Conservation (phyloP, 2,329 filamentous ascomycete genomes). For the Hymenoscyphus repandus region DNA sequence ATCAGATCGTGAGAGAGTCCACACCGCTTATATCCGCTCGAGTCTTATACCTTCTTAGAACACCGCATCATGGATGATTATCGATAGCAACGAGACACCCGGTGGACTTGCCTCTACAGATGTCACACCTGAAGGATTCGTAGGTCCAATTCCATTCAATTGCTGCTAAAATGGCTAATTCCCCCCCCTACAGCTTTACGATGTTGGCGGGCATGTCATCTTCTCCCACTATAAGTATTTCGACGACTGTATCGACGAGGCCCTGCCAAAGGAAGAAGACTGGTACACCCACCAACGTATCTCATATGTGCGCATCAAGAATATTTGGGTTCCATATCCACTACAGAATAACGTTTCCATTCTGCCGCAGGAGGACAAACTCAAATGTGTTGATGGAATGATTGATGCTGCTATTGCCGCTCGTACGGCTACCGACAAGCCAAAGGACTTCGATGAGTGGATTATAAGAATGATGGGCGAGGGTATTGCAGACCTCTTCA, state of each 20-base stretch:
- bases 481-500: constrained; percentile 91
- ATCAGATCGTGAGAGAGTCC: constrained; percentile 68
- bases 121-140: constrained; percentile 91
- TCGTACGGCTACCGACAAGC: constrained; percentile 84
- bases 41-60: constrained; percentile 49
- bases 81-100: constrained; percentile 86
- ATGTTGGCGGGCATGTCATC: constrained; percentile 60
- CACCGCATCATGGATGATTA: constrained; percentile 90
- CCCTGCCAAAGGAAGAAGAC: constrained; percentile 86
- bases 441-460: constrained; percentile 97
- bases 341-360: constrained; percentile 99
- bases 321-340: constrained; percentile 94
- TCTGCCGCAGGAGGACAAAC: constrained; percentile 95
- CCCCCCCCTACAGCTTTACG: constrained; percentile 67
- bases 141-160: constrained; percentile 49
- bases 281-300: constrained; percentile 98
- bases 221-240: constrained; percentile 92
- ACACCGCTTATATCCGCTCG: constrained; percentile 15
- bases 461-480: constrained; percentile 87
- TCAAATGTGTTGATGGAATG: constrained; percentile 88
- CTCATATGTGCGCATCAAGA: constrained; percentile 97
- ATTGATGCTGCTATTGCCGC: constrained; percentile 89
- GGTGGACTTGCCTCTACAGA: constrained; percentile 96
- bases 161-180: constrained; percentile 15
- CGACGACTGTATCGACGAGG: constrained; percentile 97